A percentile compares a stretch with the other conserved stretches of the same genome.
Conservation (phyloP, 805 yeast genomes). For the Yamadazyma laniorum region DNA sequence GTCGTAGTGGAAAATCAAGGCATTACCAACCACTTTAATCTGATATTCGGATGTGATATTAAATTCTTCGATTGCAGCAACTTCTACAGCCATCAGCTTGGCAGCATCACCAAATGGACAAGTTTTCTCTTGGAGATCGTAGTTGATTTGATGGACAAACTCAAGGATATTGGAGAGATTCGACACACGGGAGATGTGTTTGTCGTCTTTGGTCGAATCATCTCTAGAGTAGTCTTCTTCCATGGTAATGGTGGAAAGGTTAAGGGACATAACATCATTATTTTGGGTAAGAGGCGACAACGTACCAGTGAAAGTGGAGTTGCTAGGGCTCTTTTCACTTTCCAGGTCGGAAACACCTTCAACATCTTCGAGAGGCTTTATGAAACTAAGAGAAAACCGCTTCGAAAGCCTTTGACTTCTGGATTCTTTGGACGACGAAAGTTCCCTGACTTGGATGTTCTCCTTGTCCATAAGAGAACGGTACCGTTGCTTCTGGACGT, state of each 20-base stretch:
- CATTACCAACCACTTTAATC: constrained; percentile 5
- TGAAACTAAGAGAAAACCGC: constrained; percentile 9
- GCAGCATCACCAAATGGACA: not conserved
- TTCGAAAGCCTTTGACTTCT: not conserved
- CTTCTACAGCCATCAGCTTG: not conserved
- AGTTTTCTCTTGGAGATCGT: constrained; percentile 4
- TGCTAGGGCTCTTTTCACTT: constrained; percentile 3
- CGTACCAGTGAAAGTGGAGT: not conserved
- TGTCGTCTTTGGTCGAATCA: not conserved
- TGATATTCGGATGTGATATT: constrained; percentile 9
- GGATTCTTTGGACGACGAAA: not conserved
- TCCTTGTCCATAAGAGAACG: not conserved
- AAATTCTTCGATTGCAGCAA: constrained; percentile 1
- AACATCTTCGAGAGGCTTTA: constrained; percentile 1
- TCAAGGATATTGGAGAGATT: constrained; percentile 12
- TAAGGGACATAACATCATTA: constrained; percentile 7
- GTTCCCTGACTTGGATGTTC: not conserved
- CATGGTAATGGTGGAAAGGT: constrained; percentile 9
- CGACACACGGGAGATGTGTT: constrained; percentile 7
- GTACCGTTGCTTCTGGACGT: not conserved
- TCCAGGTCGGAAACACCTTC: constrained; percentile 1
- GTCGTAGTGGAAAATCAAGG: constrained; percentile 11
- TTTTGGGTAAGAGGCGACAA: constrained; percentile 13
- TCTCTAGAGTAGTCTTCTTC: not conserved
- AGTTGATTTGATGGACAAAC: constrained; percentile 13